Percentiles rank a stretch among this genome's conserved stretches.
These are phyloP conservation scores for Curvularia eragrostidis DNA, from an alignment of 2,329 filamentous ascomycete genomes.

Conservation along the genomic window DNA sequence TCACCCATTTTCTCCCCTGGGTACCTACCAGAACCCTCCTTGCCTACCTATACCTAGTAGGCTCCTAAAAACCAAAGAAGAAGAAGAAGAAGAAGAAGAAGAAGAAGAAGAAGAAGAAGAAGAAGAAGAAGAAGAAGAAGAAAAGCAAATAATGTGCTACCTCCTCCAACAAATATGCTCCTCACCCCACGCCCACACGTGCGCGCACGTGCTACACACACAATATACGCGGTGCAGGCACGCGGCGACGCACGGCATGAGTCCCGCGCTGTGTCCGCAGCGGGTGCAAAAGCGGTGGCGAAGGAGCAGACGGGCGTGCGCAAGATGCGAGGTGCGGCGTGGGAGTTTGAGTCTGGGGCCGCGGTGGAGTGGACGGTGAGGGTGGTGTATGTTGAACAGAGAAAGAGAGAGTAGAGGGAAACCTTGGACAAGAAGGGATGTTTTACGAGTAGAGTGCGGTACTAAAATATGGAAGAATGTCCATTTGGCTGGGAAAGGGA, in stretches of 20 bases:
- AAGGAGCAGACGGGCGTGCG: constrained; percentile 11
- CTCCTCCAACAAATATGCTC: constrained; percentile 31
- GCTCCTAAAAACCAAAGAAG: neutral
- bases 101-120: too few species aligned
- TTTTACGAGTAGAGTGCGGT: too few species aligned
- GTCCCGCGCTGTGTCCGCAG: constrained; percentile 31
- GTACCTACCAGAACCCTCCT: too few species aligned
- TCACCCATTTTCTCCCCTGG: too few species aligned
- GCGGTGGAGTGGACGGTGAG: neutral
- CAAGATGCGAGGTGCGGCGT: constrained; percentile 18
- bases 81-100: too few species aligned
- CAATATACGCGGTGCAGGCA: constrained; percentile 34
- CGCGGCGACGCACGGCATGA: constrained; percentile 25
- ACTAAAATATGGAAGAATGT: too few species aligned
- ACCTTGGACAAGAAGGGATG: too few species aligned
- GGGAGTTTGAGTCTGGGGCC: constrained; percentile 29
- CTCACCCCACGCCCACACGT: constrained; percentile 2
- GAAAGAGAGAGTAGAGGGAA: neutral
- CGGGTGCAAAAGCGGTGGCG: constrained; percentile 29
- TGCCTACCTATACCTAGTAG: neutral
- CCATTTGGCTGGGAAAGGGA: too few species aligned
- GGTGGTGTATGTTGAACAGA: neutral
- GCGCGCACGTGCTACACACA: constrained; percentile 22
- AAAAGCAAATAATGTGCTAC: constrained; percentile 31
- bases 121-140: too few species aligned